Percentiles rank a stretch among this genome's conserved stretches.
Evolutionary conservation across 331 rosid species (phyloP).

Genomic region (Erythrophleum ivorense): DNA sequence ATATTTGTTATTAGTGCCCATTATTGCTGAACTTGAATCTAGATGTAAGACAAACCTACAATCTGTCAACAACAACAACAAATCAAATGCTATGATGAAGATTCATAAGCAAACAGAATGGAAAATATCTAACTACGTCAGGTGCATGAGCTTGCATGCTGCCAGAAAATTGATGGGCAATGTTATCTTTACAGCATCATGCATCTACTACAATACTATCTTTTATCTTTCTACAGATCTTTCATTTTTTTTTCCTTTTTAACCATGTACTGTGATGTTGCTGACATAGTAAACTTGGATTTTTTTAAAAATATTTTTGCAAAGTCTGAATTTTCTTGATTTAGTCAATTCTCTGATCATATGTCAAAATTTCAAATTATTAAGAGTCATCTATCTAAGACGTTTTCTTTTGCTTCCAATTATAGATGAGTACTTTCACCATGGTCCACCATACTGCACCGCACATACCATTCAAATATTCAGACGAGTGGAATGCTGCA

Average conservation of each 20-base stretch:
- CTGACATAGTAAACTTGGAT: neutral
- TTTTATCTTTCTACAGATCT: neutral
- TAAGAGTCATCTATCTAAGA: conserved; percentile 28
- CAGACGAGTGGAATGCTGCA: conserved; percentile 95
- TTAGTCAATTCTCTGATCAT: neutral
- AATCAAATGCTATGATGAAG: neutral
- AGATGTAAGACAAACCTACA: conserved; percentile 18
- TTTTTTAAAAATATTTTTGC: neutral
- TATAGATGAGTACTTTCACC: conserved; percentile 96
- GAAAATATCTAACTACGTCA: conserved; percentile 6
- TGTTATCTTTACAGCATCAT: conserved; percentile 9
- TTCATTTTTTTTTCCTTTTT: neutral
- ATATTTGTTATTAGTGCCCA: neutral
- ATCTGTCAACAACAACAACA: neutral
- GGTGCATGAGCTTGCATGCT: conserved; percentile 19
- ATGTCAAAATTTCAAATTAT: neutral
- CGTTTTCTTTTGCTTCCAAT: conserved; percentile 31
- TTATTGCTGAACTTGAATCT: conserved; percentile 27
- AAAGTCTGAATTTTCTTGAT: conserved; percentile 31
- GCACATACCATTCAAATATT: conserved; percentile 87
- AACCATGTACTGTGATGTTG: neutral
- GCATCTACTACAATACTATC: neutral
- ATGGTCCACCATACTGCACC: conserved; percentile 99
- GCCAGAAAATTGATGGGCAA: conserved; percentile 10
- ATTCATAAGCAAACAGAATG: neutral